A percentile compares a stretch with the other conserved stretches of the same genome.
Conservation (phyloP, 2,329 filamentous ascomycete species). For the Phialophora expanda region DNA sequence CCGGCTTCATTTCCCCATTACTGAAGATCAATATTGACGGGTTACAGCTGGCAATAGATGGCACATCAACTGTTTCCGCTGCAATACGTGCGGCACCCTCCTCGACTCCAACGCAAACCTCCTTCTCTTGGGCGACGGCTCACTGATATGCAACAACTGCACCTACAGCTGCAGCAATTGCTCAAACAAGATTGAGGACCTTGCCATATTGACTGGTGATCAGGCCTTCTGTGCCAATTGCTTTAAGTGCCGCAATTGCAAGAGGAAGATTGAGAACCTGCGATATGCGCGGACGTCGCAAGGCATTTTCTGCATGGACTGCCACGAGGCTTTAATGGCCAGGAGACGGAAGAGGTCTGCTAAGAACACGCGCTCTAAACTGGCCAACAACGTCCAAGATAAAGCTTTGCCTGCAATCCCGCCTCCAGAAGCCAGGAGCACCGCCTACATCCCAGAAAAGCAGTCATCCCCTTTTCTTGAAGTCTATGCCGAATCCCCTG, state of each 20-base stretch:
- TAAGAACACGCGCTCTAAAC: constrained; percentile 42
- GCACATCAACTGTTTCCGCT: constrained; percentile 99
- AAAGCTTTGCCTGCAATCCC: constrained; percentile 93
- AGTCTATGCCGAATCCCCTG: constrained; percentile 47
- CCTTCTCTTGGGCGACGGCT: constrained; percentile 93
- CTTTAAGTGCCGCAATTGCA: constrained; percentile 97
- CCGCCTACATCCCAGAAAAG: constrained; percentile 46
- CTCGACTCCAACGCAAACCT: constrained; percentile 98
- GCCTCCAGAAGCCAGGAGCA: constrained; percentile 57
- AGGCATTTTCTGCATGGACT: constrained; percentile 99
- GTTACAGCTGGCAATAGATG: constrained; percentile 84
- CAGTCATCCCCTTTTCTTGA: constrained; percentile 54
- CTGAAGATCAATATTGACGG: constrained; percentile 13
- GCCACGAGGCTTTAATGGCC: constrained; percentile 95
- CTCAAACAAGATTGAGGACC: constrained; percentile 95
- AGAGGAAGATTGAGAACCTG: constrained; percentile 97
- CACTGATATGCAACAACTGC: constrained; percentile 98
- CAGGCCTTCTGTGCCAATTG: constrained; percentile 97
- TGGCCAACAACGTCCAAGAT: constrained; percentile 65
- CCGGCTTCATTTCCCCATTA: not conserved
- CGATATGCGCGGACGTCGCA: constrained; percentile 97
- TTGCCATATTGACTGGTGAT: constrained; percentile 95
- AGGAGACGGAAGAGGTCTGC: constrained; percentile 74
- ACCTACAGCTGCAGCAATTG: constrained; percentile 98
- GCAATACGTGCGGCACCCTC: constrained; percentile 91